Percentiles rank a stretch among this genome's conserved stretches.
Conservation (phyloP, 1,284 basidiomycete species). For the Cryptococcus sp. region DNA sequence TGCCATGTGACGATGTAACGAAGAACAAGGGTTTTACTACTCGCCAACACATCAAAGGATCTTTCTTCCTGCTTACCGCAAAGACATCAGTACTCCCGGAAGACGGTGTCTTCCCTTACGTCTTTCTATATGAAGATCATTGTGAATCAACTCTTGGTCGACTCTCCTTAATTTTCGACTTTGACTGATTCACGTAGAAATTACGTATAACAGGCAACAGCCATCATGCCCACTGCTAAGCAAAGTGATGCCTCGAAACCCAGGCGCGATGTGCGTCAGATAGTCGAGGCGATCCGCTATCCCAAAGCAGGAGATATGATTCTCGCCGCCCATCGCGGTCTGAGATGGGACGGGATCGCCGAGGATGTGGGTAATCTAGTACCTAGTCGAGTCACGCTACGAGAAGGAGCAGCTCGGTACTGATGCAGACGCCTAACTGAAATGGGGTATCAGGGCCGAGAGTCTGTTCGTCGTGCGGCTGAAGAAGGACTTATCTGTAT, state of each 20-base stretch:
- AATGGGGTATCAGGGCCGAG: slow-evolving; percentile 8
- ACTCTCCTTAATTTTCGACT: no score
- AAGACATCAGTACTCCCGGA: no score
- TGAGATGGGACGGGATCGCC: slow-evolving; percentile 14
- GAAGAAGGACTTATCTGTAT: slow-evolving; percentile 14
- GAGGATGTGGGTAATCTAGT: slow-evolving; percentile 13
- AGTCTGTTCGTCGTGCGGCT: slow-evolving; percentile 8
- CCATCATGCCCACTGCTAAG: no score
- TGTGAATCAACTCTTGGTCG: no score
- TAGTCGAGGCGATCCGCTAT: slow-evolving; percentile 4
- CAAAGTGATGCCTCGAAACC: slow-evolving; percentile 1
- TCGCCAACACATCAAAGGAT: no score
- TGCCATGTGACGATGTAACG: no score
- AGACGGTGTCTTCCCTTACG: no score
- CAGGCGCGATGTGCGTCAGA: slow-evolving; percentile 2
- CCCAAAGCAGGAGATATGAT: slow-evolving; percentile 8
- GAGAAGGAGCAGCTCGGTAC: not conserved
- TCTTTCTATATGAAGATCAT: no score
- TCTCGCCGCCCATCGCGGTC: slow-evolving; percentile 18
- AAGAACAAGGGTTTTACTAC: no score
- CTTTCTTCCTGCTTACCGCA: no score
- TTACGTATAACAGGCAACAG: no score
- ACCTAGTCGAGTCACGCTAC: not conserved
- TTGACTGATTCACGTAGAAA: no score
- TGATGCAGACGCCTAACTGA: not conserved